These are phyloP conservation scores for Musa schizocarpa DNA, from an alignment of 176 grass and related monocot species.

Conservation along the genomic window DNA sequence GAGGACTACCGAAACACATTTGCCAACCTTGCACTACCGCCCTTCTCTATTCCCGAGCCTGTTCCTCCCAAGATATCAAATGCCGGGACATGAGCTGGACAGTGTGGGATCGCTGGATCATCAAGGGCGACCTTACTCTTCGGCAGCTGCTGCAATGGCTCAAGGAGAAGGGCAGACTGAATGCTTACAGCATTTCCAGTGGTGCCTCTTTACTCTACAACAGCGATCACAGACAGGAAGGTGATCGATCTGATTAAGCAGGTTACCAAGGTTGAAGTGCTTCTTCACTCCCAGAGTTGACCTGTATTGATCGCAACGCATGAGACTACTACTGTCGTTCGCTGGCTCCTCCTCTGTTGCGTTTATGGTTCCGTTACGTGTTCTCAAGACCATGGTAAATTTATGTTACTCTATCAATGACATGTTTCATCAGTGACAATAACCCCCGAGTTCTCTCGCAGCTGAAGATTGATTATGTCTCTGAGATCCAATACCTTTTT, in stretches of 20 bases:
- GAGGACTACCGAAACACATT: constrained; percentile 74
- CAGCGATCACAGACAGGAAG: constrained; percentile 38
- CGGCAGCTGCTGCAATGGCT: constrained; percentile 56
- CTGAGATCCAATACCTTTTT: too few relatives aligned
- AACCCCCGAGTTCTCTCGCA: too few relatives aligned
- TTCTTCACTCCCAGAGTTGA: constrained; percentile 41
- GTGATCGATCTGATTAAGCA: too few relatives aligned
- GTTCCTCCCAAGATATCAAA: constrained; percentile 49
- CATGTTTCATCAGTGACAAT: too few relatives aligned
- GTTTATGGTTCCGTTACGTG: too few relatives aligned
- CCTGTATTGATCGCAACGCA: constrained; percentile 57
- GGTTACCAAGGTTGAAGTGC: constrained; percentile 45
- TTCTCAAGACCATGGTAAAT: too few relatives aligned
- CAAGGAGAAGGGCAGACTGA: constrained; percentile 41
- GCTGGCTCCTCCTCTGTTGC: too few relatives aligned
- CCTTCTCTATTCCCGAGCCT: constrained; percentile 60
- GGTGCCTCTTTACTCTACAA: constrained; percentile 71
- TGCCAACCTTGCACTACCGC: constrained; percentile 55
- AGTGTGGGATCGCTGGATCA: constrained; percentile 66
- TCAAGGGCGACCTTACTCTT: constrained; percentile 51
- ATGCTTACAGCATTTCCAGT: constrained; percentile 57
- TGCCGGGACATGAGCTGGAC: constrained; percentile 56
- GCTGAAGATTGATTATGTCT: too few relatives aligned
- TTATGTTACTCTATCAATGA: too few relatives aligned
- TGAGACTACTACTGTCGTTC: background rate